These are phyloP conservation scores for Actinidia chinensis DNA, from an alignment of 179 eudicot genomes.

Conservation along the genomic window DNA sequence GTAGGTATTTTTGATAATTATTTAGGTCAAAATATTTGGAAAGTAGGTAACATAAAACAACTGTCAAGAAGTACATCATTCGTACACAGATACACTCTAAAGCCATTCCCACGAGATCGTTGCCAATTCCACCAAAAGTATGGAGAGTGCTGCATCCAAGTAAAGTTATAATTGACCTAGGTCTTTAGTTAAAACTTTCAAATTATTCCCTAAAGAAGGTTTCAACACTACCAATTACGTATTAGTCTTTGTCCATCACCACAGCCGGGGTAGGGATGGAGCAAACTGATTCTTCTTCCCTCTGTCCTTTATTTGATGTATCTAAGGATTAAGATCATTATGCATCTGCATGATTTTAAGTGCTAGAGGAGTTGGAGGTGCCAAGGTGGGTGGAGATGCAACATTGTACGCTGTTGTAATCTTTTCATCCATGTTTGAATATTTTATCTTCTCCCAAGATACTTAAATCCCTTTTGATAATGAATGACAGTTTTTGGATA, in stretches of 20 bases:
- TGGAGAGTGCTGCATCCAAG: background rate
- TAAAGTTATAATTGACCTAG: background rate
- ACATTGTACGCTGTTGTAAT: background rate
- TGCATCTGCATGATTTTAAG: background rate
- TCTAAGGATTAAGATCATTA: background rate
- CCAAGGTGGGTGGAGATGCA: slow-evolving; percentile 7
- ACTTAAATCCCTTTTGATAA: background rate
- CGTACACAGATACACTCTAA: background rate
- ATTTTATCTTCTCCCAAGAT: background rate
- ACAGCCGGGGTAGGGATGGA: background rate
- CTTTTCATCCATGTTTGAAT: background rate
- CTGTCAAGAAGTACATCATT: background rate
- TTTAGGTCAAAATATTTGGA: background rate
- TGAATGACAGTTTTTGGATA: background rate
- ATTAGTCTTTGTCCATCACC: too few relatives aligned
- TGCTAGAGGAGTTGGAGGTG: background rate
- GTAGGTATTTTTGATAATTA: background rate
- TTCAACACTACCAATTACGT: too few relatives aligned
- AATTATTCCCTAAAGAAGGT: too few relatives aligned
- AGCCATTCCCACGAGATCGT: background rate
- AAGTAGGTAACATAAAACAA: background rate
- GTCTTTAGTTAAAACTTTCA: too few relatives aligned
- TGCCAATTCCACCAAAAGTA: background rate
- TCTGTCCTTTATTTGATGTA: background rate
- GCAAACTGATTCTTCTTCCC: background rate